phyloP scores from a whole-genome alignment of 345 rosid species.

The Eucalyptus pauciflora region DNA sequence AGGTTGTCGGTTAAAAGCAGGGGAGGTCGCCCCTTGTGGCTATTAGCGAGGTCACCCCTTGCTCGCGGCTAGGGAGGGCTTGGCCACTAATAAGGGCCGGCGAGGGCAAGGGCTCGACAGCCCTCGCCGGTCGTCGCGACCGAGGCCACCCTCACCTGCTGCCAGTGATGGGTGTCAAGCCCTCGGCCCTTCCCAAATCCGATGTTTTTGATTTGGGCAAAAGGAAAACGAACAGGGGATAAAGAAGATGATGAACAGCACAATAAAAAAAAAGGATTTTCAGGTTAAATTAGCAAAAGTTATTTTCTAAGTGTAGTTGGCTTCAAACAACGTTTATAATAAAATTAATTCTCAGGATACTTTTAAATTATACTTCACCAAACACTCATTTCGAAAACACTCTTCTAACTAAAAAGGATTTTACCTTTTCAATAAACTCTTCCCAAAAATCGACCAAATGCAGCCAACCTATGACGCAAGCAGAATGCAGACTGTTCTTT shows the following conservation, averaged over 20 bases:
- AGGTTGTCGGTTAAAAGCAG: too few relatives aligned
- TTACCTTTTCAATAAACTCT: neutral
- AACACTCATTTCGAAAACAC: neutral
- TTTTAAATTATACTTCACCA: neutral
- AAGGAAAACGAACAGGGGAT: too few relatives aligned
- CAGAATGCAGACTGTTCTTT: neutral
- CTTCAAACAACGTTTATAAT: neutral
- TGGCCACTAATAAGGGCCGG: too few relatives aligned
- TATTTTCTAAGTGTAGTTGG: neutral
- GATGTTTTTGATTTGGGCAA: too few relatives aligned
- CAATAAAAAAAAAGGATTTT: too few relatives aligned
- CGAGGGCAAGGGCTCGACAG: rapidly evolving
- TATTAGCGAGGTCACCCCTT: too few relatives aligned
- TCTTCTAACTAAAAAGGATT: too few relatives aligned
- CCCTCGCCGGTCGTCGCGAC: too few relatives aligned
- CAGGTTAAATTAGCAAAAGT: neutral
- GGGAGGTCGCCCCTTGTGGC: too few relatives aligned
- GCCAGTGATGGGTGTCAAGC: rapidly evolving
- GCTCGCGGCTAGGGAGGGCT: rapidly evolving
- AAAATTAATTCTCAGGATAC: neutral
- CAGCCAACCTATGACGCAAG: neutral
- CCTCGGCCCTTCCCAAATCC: too few relatives aligned
- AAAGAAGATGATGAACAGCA: too few relatives aligned
- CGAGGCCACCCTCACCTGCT: too few relatives aligned
- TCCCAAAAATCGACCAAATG: neutral